Conservation (phyloP, 345 rosid genomes). For the Nasturtium officinale region DNA sequence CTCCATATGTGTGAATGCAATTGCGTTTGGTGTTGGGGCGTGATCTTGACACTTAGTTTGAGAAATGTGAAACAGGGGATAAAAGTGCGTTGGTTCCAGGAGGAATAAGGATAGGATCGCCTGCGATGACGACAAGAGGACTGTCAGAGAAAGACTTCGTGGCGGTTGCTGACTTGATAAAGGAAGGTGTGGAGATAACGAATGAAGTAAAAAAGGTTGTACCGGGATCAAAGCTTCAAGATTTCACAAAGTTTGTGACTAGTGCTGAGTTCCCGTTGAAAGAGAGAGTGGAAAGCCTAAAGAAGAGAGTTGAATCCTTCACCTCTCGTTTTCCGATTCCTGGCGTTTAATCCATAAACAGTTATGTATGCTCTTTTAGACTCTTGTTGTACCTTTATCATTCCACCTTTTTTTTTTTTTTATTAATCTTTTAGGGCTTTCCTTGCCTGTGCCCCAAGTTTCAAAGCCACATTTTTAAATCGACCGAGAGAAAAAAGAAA, state of each 20-base stretch:
- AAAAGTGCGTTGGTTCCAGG: constrained; percentile 91
- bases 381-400: constrained; percentile 13
- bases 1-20: neutral
- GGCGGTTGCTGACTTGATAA: constrained; percentile 70
- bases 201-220: constrained; percentile 60
- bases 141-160: constrained; percentile 71
- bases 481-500: neutral
- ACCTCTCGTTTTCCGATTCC: constrained; percentile 79
- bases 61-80: constrained; percentile 58
- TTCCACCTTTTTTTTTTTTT: neutral
- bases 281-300: constrained; percentile 58
- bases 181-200: constrained; percentile 79
- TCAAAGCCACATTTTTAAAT: neutral
- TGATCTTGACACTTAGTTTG: neutral
- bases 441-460: constrained; percentile 25
- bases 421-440: constrained; percentile 3
- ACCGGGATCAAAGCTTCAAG: constrained; percentile 76
- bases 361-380: neutral
- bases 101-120: constrained; percentile 90
- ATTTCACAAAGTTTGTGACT: constrained; percentile 65
- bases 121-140: constrained; percentile 96
- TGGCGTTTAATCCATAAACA: constrained; percentile 52
- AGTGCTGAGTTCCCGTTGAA: constrained; percentile 61
- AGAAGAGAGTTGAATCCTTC: constrained; percentile 64
- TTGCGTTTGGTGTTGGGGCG: neutral